A percentile compares a stretch with the other conserved stretches of the same genome.
Conservation (phyloP, 495 filamentous ascomycete species). For the Podospora anserina region DNA sequence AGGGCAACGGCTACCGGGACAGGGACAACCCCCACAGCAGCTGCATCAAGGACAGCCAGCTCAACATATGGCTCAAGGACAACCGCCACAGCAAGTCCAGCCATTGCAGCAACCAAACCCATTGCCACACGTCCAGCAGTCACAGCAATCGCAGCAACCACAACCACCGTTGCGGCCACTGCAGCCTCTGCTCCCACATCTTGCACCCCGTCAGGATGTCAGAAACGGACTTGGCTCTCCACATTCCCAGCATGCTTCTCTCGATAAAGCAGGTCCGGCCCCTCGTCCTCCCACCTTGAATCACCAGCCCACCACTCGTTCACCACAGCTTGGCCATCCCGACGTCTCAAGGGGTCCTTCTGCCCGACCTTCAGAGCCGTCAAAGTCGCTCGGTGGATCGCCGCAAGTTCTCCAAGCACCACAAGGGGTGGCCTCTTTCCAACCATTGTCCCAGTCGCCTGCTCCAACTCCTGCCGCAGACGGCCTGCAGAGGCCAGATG, state of each 20-base stretch:
- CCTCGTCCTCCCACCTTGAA: constrained; percentile 9
- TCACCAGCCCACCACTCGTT: constrained; percentile 17
- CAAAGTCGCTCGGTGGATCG: constrained; percentile 26
- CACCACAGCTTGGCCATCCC: constrained; percentile 19
- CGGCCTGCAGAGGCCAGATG: constrained; percentile 33
- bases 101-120: not conserved
- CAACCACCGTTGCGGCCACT: constrained; percentile 16
- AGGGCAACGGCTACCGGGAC: not conserved
- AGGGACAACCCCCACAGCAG: not conserved
- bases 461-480: constrained; percentile 28
- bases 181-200: constrained; percentile 19
- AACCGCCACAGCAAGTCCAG: not conserved
- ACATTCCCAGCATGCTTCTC: constrained; percentile 5
- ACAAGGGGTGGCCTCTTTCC: constrained; percentile 33
- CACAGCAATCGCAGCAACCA: constrained; percentile 15
- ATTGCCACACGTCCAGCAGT: not conserved
- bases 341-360: constrained; percentile 21
- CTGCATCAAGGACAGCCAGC: not conserved
- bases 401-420: constrained; percentile 43
- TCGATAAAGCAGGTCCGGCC: constrained; percentile 2
- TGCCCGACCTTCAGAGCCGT: constrained; percentile 28
- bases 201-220: constrained; percentile 9
- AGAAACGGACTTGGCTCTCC: constrained; percentile 10
- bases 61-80: not conserved
- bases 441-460: constrained; percentile 25